These are phyloP conservation scores for Calvatia gigantea DNA, from an alignment of 768 basidiomycete genomes.

Conservation along the genomic window DNA sequence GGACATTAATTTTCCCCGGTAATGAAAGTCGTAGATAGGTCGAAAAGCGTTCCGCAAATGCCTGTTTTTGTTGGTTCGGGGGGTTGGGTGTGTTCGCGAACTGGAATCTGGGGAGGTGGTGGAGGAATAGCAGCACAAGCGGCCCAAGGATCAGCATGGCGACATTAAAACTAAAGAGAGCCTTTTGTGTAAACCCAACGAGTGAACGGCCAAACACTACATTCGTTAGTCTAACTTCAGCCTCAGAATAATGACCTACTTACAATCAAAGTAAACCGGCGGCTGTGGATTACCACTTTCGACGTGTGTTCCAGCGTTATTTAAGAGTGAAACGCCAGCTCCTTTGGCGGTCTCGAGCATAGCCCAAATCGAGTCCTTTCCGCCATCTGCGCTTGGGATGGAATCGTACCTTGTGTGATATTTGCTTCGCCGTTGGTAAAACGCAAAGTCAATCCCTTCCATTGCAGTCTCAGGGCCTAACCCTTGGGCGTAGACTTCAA, in stretches of 20 bases:
- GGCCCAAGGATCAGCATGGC: slow-evolving; percentile 53
- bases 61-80: background rate
- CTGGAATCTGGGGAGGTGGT: slow-evolving; percentile 15
- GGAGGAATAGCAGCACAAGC: slow-evolving; percentile 39
- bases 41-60: background rate
- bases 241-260: slow-evolving; percentile 18
- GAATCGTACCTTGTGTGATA: slow-evolving; percentile 73
- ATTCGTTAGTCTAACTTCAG: background rate
- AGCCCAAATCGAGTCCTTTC: slow-evolving; percentile 52
- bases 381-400: slow-evolving; percentile 48
- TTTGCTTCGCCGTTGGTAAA: slow-evolving; percentile 62
- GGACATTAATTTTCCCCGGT: background rate
- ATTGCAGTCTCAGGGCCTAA: slow-evolving; percentile 29
- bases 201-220: slow-evolving; percentile 52
- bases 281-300: slow-evolving; percentile 22
- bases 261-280: slow-evolving; percentile 68
- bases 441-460: slow-evolving; percentile 69
- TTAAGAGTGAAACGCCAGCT: slow-evolving; percentile 50
- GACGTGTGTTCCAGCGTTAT: slow-evolving; percentile 29
- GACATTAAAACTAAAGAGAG: slow-evolving; percentile 50
- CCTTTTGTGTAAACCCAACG: slow-evolving; percentile 45
- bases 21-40: no score
- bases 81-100: background rate
- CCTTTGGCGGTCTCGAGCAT: slow-evolving; percentile 61
- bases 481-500: slow-evolving; percentile 48